Base-by-base conservation (phyloP, 2,329 filamentous ascomycete genomes). In the Botrytis aclada region DNA sequence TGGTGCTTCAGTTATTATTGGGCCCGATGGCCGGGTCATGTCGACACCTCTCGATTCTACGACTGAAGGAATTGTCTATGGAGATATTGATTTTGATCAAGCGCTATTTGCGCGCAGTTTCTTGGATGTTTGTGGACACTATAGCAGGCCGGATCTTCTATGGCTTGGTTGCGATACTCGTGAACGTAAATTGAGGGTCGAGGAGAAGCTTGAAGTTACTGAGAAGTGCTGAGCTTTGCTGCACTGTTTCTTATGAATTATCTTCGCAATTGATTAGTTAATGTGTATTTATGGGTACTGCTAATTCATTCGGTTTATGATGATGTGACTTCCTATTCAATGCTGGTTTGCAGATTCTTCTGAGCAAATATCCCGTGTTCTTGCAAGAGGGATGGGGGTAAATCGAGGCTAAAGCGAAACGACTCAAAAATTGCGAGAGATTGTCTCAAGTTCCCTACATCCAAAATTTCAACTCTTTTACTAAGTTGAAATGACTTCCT, bases 21-120 rank as follows among this genome's bases (percentile, higher is more conserved):
- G 67, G 12, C 67, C 67, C 14, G 67, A 70, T 45, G 67, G 67
- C 8, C 67, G 67, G 14, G 54, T 70, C 22, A n/a, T 70, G 14
- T 61, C 67, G 29, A n/a, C 20, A 3, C 54, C 39, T 34, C 54
- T 63, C 18, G 29, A 45, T n/a, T 47, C 67, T 45, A 34, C 7
- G 29, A 63, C 47, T 20, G 65, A 67, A n/a, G 65, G 65, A 16
- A 67, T 67, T 32, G 32, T 67, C 18, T 67, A 56, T 41, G 47
- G 65, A 54, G 65, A 67, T 56, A 56, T 67, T 22, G 65, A 70
- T 63, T 25, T 70, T n/a, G 54, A 70, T 63, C 54, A 63, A 43
- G 67, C 67, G 22, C 25, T 70, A n/a, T 70, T 70, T 14, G 43
- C 67, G 39, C 54, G 67, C 8, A 70, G 67, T 47, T 70, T 70